These are phyloP conservation scores for Solanum paucissectum DNA, from an alignment of 257 asterid species.

Conservation along the genomic window DNA sequence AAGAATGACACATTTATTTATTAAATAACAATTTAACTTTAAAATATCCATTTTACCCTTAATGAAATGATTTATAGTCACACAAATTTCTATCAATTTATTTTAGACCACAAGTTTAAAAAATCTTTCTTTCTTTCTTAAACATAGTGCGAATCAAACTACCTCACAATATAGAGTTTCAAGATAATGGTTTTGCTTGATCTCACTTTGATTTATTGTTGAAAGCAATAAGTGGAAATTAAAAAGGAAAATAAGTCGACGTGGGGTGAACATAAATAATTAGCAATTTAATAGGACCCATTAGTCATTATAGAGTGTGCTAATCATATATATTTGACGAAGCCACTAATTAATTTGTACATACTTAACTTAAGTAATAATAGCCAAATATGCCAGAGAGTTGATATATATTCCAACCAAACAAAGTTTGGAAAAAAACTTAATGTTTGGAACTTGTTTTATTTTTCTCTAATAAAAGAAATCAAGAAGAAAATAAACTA, in stretches of 20 bases:
- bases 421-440: not conserved
- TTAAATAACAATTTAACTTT: too few species aligned
- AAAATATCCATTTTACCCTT: too few species aligned
- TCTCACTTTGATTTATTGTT: not conserved
- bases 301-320: not conserved
- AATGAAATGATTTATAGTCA: too few species aligned
- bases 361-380: not conserved
- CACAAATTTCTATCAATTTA: too few species aligned
- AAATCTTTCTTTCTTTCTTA: too few species aligned
- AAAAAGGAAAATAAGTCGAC: not conserved
- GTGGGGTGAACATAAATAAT: not conserved
- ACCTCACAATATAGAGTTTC: not conserved
- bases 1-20: too few species aligned
- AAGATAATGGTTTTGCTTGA: not conserved
- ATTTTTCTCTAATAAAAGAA: not conserved
- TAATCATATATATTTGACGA: not conserved
- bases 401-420: not conserved
- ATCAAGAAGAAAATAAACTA: too few species aligned
- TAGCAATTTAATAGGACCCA: not conserved
- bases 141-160: accelerated
- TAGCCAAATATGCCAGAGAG: not conserved
- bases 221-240: not conserved
- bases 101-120: too few species aligned
- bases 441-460: not conserved
- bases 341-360: not conserved